These are phyloP conservation scores for Phytophthora capsici DNA, from an alignment of 352 stramenopile species.

Conservation along the genomic window DNA sequence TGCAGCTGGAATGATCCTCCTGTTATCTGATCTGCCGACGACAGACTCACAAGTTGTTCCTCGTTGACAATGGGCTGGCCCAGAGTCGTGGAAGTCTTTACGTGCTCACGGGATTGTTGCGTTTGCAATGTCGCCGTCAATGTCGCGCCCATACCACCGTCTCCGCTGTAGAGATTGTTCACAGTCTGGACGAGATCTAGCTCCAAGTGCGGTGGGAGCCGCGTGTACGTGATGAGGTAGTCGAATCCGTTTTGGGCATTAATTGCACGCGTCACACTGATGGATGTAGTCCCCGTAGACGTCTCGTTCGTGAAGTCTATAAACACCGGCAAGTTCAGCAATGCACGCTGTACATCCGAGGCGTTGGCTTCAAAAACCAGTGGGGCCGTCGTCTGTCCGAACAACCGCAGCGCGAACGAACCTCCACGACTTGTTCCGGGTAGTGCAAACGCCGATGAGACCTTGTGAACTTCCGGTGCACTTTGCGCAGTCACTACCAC, in stretches of 20 bases:
- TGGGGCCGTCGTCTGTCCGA: constrained; percentile 58
- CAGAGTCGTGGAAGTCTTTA: constrained; percentile 69
- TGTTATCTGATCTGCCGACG: constrained; percentile 46
- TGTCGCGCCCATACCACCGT: constrained; percentile 47
- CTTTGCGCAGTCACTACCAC: constrained; percentile 85
- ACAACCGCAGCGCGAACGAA: constrained; percentile 82
- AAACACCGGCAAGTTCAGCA: constrained; percentile 70
- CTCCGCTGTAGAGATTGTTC: constrained; percentile 73
- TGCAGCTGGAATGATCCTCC: constrained; percentile 70
- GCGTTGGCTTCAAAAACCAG: constrained; percentile 87
- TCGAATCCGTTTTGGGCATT: constrained; percentile 76
- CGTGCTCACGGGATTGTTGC: constrained; percentile 57
- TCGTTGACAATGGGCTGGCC: constrained; percentile 73
- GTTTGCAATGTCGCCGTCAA: constrained; percentile 36
- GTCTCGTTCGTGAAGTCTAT: constrained; percentile 14
- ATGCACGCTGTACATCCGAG: constrained; percentile 62
- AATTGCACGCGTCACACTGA: constrained; percentile 54
- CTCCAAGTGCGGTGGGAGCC: constrained; percentile 45
- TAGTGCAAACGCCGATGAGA: constrained; percentile 79
- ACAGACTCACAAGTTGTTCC: constrained; percentile 66
- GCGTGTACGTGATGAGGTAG: constrained; percentile 74
- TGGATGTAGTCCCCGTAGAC: constrained; percentile 26
- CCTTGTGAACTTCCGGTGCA: constrained; percentile 78
- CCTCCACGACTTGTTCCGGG: constrained; percentile 68
- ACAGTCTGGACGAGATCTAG: constrained; percentile 46